Conservation (phyloP, 225 moss, liverwort and hornwort genomes). For the Physcomitrellopsis africana region DNA sequence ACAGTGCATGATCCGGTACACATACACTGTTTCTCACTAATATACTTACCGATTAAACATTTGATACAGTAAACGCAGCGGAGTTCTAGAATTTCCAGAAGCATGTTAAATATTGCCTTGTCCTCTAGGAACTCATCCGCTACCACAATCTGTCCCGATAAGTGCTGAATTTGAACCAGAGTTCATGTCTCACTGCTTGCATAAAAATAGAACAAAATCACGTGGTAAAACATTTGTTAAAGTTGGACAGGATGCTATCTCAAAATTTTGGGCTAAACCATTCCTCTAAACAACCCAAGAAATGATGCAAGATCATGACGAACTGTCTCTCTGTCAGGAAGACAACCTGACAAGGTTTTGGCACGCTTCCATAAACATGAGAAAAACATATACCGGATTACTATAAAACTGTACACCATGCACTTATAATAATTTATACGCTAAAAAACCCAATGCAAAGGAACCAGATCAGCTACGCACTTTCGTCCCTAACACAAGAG, state of each 20-base stretch:
- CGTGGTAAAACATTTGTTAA: neutral
- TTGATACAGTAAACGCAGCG: too few species aligned
- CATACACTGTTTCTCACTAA: neutral
- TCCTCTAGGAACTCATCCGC: slow-evolving; percentile 32
- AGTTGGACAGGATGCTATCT: neutral
- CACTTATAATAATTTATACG: neutral
- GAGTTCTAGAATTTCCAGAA: slow-evolving; percentile 10
- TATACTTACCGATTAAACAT: neutral
- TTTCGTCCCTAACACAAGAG: too few species aligned
- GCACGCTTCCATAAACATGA: neutral
- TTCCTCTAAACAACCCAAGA: neutral
- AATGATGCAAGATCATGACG: slow-evolving; percentile 1
- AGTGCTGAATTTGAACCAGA: neutral
- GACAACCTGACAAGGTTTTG: slow-evolving; percentile 14
- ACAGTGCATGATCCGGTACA: neutral
- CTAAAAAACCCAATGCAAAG: neutral
- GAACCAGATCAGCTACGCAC: neutral
- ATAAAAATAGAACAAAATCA: slow-evolving; percentile 20
- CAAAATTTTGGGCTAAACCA: neutral
- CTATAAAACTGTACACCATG: neutral
- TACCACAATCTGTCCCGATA: slow-evolving; percentile 3
- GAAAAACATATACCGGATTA: neutral
- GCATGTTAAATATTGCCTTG: slow-evolving; percentile 37
- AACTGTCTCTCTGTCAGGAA: slow-evolving; percentile 5
- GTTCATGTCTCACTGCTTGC: slow-evolving; percentile 34